A percentile compares a stretch with the other conserved stretches of the same genome.
Conservation (phyloP, 345 rosid genomes). For the Rhodamnia argentea region DNA sequence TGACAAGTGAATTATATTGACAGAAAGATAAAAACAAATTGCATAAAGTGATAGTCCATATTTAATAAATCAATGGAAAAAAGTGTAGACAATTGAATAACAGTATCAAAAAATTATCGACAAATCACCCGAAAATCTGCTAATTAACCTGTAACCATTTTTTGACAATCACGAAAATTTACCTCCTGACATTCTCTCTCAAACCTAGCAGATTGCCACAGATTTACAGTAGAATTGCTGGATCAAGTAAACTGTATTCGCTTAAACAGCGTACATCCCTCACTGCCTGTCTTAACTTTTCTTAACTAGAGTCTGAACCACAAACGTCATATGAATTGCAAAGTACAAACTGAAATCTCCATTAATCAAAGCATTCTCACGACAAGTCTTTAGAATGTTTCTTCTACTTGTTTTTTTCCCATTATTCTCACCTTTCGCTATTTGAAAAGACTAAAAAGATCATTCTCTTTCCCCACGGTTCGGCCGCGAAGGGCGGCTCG, state of each 20-base stretch:
- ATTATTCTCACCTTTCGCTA: not conserved
- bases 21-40: not conserved
- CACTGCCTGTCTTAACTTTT: not conserved
- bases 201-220: not conserved
- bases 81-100: not conserved
- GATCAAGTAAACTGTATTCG: not conserved
- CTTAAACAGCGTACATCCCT: too few species aligned
- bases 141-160: not conserved
- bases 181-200: not conserved
- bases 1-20: not conserved
- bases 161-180: too few species aligned
- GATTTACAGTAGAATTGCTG: not conserved
- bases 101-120: not conserved
- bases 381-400: not conserved
- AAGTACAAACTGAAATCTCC: not conserved
- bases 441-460: not conserved
- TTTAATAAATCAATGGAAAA: not conserved
- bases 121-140: not conserved
- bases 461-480: conserved; percentile 5
- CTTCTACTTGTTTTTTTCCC: not conserved
- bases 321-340: not conserved
- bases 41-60: not conserved
- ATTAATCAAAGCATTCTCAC: not conserved
- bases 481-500: conserved; percentile 14
- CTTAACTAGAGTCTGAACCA: not conserved